Base-by-base conservation (phyloP, 2,329 filamentous ascomycete species). In the Trichoderma sp. region DNA sequence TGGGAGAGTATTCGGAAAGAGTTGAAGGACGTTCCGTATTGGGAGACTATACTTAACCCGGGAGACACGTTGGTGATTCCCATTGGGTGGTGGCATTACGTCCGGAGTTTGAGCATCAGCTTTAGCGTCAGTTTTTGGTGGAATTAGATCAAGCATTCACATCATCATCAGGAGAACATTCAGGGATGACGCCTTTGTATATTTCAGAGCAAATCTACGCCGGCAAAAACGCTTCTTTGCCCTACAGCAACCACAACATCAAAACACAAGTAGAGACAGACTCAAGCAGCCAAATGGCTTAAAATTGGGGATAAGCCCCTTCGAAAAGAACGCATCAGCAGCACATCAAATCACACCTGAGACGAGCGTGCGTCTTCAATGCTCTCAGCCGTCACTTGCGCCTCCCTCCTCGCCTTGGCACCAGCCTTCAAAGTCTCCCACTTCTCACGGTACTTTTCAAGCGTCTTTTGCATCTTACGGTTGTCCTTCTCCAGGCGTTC, bases 101-200 rank as follows among this genome's bases (percentile, higher is more conserved):
- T 98, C 4, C 87, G 93, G 73, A 94, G 94, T 64, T 79, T 98
- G 77, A 94, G 90, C 71, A 89, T 93, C 24, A 97, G 95, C 78
- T 95, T 97, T 78, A 98, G 95, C 76, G 94, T 98, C 14, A 98
- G 94, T 79, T 98, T 98, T 79, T 99, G 96, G 96, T 99, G 93
- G 92, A 92, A 93, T 75, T 88, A 67, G 6, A 32, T n/a, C 21
- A 51, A 24, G 32, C 28, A 56, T 43, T n/a, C 39, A 11, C 3
- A 61, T 43, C 18, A 11, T 21, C 51, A 11, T 24, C 8, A 30
- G 8, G 1, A 60, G 21, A 6, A 53, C 21, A 24, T 36, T 26
- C 21, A 5, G 34, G 64, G 26, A 26, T 24, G 18, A 43, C 26
- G 18, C 36, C 18, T 43, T 67, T 21, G 18, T 58, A 30, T 18